phyloP scores from a whole-genome alignment of 495 filamentous ascomycete species.

The Aspergillus cristatus region DNA sequence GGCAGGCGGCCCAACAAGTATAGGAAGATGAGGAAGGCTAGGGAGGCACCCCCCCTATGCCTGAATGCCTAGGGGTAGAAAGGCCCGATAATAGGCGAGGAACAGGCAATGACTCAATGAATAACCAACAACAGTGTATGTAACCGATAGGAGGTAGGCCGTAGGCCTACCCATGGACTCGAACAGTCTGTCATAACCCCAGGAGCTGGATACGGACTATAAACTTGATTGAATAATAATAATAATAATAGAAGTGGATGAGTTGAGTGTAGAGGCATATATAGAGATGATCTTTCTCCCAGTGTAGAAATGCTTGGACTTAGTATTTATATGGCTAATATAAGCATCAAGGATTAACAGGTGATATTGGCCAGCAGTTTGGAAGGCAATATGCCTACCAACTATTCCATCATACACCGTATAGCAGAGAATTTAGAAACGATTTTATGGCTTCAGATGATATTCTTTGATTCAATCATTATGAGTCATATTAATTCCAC shows the following conservation, averaged over 20 bases:
- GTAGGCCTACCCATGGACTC: too few species aligned
- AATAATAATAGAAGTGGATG: neutral
- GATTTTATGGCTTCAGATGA: neutral
- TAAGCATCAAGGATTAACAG: neutral
- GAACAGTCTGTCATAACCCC: too few species aligned
- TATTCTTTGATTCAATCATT: neutral
- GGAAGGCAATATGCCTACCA: neutral
- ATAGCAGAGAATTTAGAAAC: neutral
- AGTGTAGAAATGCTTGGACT: neutral
- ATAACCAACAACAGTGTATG: too few species aligned
- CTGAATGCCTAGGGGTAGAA: too few species aligned
- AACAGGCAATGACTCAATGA: too few species aligned
- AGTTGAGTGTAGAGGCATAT: neutral
- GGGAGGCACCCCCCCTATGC: too few species aligned
- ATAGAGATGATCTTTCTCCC: neutral
- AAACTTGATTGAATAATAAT: too few species aligned
- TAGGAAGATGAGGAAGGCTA: too few species aligned
- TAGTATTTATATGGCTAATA: neutral
- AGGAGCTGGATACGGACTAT: too few species aligned
- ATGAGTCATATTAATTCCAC: neutral
- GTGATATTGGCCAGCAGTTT: neutral
- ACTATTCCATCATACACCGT: neutral
- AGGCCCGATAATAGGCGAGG: too few species aligned
- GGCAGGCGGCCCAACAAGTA: too few species aligned
- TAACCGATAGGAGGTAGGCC: too few species aligned